phyloP scores from a whole-genome alignment of 2,329 filamentous ascomycete species.

The Ascochyta rabiei region DNA sequence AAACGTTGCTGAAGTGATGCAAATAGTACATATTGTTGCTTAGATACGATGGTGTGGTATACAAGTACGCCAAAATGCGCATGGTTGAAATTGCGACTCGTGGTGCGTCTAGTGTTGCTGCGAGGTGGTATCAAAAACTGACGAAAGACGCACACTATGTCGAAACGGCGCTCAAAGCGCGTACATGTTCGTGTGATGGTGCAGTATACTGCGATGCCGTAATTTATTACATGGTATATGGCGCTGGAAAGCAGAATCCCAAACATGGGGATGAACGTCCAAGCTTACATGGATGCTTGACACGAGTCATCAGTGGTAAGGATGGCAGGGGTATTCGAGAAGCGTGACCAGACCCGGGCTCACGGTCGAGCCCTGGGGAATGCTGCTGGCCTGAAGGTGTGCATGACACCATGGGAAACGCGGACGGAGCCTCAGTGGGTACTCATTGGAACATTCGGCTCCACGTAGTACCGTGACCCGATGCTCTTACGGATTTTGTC shows the following conservation, averaged over 20 bases:
- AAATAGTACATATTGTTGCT: neutral
- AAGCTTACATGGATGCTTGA: neutral
- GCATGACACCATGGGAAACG: conserved; percentile 5
- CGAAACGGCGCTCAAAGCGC: neutral
- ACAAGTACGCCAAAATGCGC: conserved; percentile 3
- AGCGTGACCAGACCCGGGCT: conserved; percentile 9
- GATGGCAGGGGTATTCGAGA: conserved; percentile 2
- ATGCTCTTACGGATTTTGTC: conserved; percentile 62
- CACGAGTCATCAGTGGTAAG: neutral
- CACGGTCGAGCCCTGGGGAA: conserved; percentile 1
- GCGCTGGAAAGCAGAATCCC: conserved; percentile 3
- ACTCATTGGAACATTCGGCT: conserved; percentile 19
- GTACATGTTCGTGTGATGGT: neutral
- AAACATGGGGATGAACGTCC: conserved; percentile 10
- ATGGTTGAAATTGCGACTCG: neutral
- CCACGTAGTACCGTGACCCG: conserved; percentile 51
- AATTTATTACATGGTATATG: conserved; percentile 14
- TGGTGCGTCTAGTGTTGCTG: neutral
- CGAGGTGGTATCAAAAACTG: conserved; percentile 9
- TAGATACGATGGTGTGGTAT: neutral
- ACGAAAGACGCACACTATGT: neutral
- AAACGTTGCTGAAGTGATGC: too few relatives aligned
- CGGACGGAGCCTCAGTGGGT: conserved; percentile 6
- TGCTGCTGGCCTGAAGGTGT: neutral
- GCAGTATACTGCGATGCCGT: conserved; percentile 9